A percentile compares a stretch with the other conserved stretches of the same genome.
Conservation (phyloP, 2,329 filamentous ascomycete genomes). For the Colletotrichum scovillei region DNA sequence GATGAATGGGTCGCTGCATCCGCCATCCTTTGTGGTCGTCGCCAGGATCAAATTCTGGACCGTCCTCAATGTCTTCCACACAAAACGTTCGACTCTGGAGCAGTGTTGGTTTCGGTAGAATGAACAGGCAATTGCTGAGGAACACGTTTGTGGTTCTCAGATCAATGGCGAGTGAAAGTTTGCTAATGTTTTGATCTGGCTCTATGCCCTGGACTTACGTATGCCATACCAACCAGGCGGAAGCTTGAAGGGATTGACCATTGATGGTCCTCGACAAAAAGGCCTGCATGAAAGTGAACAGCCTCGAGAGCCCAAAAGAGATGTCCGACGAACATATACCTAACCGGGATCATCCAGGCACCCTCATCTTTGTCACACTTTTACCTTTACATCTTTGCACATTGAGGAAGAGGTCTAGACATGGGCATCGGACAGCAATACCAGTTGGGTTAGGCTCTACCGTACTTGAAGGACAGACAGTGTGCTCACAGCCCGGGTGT, state of each 20-base stretch:
- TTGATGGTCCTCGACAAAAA: background rate
- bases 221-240: background rate
- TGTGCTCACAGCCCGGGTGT: background rate
- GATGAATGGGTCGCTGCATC: background rate
- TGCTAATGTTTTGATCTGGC: background rate
- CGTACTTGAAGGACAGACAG: background rate
- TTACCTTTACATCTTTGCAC: background rate
- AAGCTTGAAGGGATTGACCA: background rate
- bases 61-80: constrained; percentile 8
- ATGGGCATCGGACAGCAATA: constrained; percentile 9
- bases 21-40: background rate
- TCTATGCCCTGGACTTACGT: background rate
- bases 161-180: background rate
- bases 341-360: background rate
- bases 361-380: background rate
- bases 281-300: background rate
- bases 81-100: constrained; percentile 4
- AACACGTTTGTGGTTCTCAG: background rate
- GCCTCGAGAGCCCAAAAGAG: background rate
- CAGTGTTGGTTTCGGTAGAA: constrained; percentile 17
- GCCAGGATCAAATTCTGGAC: constrained; percentile 10
- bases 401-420: background rate
- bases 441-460: constrained; percentile 2
- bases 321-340: constrained; percentile 6
- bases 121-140: background rate